Evolutionary conservation across 345 rosid genomes (phyloP), one percentile per base, ranked within the genome.

Genomic region (Moricandia moricandioides): DNA sequence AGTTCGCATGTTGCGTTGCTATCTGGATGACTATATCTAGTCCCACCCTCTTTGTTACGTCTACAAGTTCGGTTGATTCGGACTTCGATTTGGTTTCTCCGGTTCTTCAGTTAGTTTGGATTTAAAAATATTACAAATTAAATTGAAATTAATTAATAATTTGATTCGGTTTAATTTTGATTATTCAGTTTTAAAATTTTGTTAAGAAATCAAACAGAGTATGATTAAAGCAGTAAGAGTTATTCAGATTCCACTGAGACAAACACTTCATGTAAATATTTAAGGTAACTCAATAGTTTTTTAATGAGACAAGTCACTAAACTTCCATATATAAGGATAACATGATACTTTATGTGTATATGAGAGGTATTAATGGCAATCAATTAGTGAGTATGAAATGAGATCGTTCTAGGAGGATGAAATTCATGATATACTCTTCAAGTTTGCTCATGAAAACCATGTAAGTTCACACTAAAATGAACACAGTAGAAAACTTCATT

Each of bases 1-100:
- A 82, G 75, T 71, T 92, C 5, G 88, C 88, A 67, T 87, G 96
- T 34, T 90, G 96, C 69, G 74, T 71, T 2, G 93, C 84, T 16
- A 92, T 85, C 64, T 90, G 96, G 79, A 88, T 79, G 54, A 90
- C 88, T 56, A 90, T 85, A 69, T 88, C 87, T 78, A 76, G 62
- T 78, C 96, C 92, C 47, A 87, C 89, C 82, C 88, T 82, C 80
- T 88, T 86, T 1, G 86, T 76, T 67, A 21, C 1, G 24, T 21
- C 24, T 21, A 2, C 24, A 21, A 21, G 1, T 21, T 21, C 24
- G 24, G 24, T 21, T 21, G 24, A 21, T 21, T 21, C 24, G 24
- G 24, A 21, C 24, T 2, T 21, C 1, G 24, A 21, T 21, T 21
- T 21, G n/a, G 24, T 21, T 21, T 21, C 24, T 21, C 24, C 24